Evolutionary conservation across 805 yeast genomes (phyloP), one percentile per base, ranked within the genome.

Genomic region (Clavispora phyllophila): DNA sequence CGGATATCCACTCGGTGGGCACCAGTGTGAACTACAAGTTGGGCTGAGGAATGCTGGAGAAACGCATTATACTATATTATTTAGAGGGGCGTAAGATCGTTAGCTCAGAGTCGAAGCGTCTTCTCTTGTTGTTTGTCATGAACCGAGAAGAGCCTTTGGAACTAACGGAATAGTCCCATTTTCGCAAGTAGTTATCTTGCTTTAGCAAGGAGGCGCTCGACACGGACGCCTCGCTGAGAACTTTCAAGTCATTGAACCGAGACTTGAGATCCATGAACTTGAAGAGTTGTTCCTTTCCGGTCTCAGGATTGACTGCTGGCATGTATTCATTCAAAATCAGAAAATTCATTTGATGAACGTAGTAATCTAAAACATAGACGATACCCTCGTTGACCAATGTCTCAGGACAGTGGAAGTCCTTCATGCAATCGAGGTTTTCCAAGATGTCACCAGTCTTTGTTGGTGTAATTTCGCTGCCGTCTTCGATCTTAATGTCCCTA

Each of bases 1-100:
- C 96, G 0, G 72, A 70, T 39, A 69, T 76, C 22, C 95, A 87
- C 59, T 73, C 76, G 40, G 81, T 89, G 12, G 87, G 84, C 10
- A 81, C 95, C 0, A 62, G 76, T 38, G 96, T 89, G 2, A 78
- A 78, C 37, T 82, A 82, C 57, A 73, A 68, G 33, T 44, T 63
- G 36, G 64, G 54, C 9, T 50, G 38, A 25, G 33, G 23, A 13
- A 20, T 33, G 9, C 25, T 4, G 36, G 24, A 14, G 17, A 9
- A 23, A n/a, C 20, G 31, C 32, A n/a, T 13, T n/a, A 7, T 7
- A 22, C 4, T 27, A 18, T 17, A 28, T 23, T 35, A 22, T 35
- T 36, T 41, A 10, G 47, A 41, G 3, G 51, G 47, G 19, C 51
- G 50, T 43, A 50, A 43, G 14, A 50, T 35, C 24, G 46, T 46